Evolutionary conservation across 2,329 filamentous ascomycete genomes (phyloP).

Genomic region (Fusarium sp.): DNA sequence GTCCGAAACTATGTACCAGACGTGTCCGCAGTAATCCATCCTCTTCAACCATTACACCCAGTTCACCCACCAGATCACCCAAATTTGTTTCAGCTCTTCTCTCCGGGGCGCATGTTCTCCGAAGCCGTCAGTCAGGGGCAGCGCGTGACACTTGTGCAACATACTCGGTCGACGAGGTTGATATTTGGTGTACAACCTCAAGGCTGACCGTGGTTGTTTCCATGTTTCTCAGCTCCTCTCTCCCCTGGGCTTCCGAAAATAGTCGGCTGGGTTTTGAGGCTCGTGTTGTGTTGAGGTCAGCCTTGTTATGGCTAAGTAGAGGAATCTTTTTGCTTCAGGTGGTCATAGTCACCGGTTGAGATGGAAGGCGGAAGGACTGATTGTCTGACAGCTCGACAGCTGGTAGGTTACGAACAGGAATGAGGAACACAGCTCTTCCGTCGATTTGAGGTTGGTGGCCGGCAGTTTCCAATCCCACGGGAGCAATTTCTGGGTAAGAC

Average conservation of each 20-base stretch:
- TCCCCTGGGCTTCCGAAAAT: constrained; percentile 33
- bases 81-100: constrained; percentile 15
- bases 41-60: too few species aligned
- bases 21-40: constrained; percentile 56
- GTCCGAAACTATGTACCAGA: constrained; percentile 54
- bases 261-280: not conserved
- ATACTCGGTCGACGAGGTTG: constrained; percentile 47
- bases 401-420: not conserved
- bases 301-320: not conserved
- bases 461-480: not conserved
- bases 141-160: constrained; percentile 47
- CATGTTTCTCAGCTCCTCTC: constrained; percentile 3
- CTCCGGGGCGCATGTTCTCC: constrained; percentile 45
- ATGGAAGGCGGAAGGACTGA: too few species aligned
- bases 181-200: constrained; percentile 48
- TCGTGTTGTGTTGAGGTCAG: not conserved
- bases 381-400: rapidly evolving
- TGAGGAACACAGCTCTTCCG: too few species aligned
- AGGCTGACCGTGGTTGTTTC: constrained; percentile 40
- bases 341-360: too few species aligned
- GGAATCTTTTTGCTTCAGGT: too few species aligned
- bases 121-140: constrained; percentile 52
- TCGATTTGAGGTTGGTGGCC: rapidly evolving
- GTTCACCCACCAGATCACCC: not conserved
- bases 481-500: not conserved